Evolutionary conservation across 2,329 filamentous ascomycete genomes (phyloP).

Genomic region (Cordyceps fumosorosea): DNA sequence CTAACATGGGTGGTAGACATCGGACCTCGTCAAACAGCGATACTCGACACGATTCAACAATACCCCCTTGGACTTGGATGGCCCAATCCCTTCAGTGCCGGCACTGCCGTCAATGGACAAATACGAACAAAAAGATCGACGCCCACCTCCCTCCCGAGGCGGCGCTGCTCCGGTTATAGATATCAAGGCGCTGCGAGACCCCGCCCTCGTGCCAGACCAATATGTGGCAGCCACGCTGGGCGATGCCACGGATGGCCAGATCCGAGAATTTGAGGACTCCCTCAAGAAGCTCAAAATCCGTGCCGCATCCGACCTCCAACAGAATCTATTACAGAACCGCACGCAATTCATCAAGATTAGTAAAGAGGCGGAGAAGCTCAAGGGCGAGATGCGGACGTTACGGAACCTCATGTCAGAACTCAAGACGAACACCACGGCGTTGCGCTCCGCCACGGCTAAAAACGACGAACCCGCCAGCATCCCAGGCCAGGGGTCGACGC

Average conservation of each 20-base stretch:
- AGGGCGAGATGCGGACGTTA: conserved; percentile 88
- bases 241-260: conserved; percentile 82
- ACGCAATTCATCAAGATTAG: conserved; percentile 99
- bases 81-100: conserved; percentile 67
- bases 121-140: conserved; percentile 47
- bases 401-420: conserved; percentile 89
- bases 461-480: conserved; percentile 40
- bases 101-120: conserved; percentile 53
- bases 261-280: conserved; percentile 70
- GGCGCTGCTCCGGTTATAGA: conserved; percentile 63
- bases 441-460: conserved; percentile 53
- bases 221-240: conserved; percentile 69
- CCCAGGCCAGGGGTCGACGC: conserved; percentile 43
- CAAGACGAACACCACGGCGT: conserved; percentile 66
- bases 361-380: conserved; percentile 96
- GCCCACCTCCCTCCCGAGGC: conserved; percentile 47
- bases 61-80: conserved; percentile 61
- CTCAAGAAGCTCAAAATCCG: conserved; percentile 71
- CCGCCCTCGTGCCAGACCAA: conserved; percentile 70
- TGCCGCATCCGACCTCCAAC: conserved; percentile 78
- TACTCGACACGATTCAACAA: conserved; percentile 92
- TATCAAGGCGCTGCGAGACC: conserved; percentile 70
- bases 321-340: conserved; percentile 93
- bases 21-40: conserved; percentile 84
- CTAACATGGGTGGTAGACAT: conserved; percentile 39